These are phyloP conservation scores for Nakaseomyces bracarensis DNA, from an alignment of 1,139 yeast genomes.

Conservation along the genomic window DNA sequence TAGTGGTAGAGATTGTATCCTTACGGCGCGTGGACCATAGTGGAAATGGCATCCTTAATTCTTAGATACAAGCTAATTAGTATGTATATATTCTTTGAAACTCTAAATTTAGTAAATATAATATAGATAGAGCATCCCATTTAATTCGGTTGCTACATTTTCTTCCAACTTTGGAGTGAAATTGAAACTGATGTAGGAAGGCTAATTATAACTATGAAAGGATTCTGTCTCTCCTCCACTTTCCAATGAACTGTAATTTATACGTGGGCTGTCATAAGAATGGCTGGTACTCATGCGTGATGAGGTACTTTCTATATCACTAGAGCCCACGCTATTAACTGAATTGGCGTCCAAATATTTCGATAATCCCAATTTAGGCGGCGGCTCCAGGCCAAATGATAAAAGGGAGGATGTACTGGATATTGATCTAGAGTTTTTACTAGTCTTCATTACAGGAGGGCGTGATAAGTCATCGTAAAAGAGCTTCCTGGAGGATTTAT, in stretches of 20 bases:
- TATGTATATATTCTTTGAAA: too few species aligned
- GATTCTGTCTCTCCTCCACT: conserved; percentile 3
- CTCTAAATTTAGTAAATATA: too few species aligned
- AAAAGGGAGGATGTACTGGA: conserved; percentile 10
- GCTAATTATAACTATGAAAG: background rate
- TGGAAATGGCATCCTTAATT: too few species aligned
- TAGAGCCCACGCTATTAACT: background rate
- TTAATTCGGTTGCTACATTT: too few species aligned
- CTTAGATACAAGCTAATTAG: conserved; percentile 9
- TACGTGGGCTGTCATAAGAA: conserved; percentile 1
- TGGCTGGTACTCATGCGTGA: background rate
- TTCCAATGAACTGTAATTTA: background rate
- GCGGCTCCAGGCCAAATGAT: conserved; percentile 20
- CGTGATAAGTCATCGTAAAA: background rate
- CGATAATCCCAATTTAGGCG: conserved; percentile 19
- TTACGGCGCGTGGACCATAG: conserved; percentile 7
- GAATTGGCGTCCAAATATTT: conserved; percentile 3
- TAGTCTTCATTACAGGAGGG: background rate
- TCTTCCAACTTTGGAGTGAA: too few species aligned
- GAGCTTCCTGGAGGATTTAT: conserved; percentile 3
- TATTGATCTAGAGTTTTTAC: conserved; percentile 3
- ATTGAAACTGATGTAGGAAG: background rate
- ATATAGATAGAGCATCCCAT: too few species aligned
- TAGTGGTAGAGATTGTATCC: conserved; percentile 22
- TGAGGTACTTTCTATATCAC: background rate